Evolutionary conservation across 2,329 filamentous ascomycete genomes (phyloP), one percentile per base, ranked within the genome.

Genomic region (Malbranchea cinnamomea): DNA sequence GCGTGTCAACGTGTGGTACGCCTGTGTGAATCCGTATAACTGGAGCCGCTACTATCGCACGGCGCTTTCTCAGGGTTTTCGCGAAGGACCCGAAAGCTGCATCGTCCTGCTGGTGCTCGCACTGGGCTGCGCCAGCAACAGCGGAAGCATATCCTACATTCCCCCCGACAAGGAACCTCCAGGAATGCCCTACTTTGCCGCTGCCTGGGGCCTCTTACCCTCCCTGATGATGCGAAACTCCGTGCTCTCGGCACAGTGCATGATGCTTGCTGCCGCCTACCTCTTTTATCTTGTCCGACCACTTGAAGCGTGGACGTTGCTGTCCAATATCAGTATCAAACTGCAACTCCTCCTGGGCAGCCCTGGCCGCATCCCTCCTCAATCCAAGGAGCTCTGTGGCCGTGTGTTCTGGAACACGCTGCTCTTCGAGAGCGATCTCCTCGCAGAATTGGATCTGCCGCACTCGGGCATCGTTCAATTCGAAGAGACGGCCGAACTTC

Each of bases 341-440:
- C 60, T 87, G 25, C 80, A 89, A 47, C 63, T 89, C 13, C 63
- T 87, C 18, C 65, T 87, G 24, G 81, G 78, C 56, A 71, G 75
- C 2, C 77, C 78, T 8, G 75, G 69, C 37, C 68, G 78, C 31
- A 68, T 87, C 1, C 77, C 78, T 1, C 59, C 71, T 3, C 71
- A 74, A 18, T 74, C 81, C 47, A 68, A 73, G 43, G 79, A 85
- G 48, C 54, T 87, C 17, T 72, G 73, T 27, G 78, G 83, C 52
- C 65, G 81, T 28, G 76, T 87, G 9, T 89, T 83, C 56, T 89
- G 81, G 81, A 87, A 89, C 42, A 67, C 79, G 2, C 60, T 85
- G 2, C 67, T 87, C 29, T 82, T 83, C 35, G 80, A 87, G 52
- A 84, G 74, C 46, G 80, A 87, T 47, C 63, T 87, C 22, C 63